Evolutionary conservation across 176 grass and related monocot species (phyloP).

Genomic region (Zea mays): Zm-B73-REFERENCE-NAM-5.0 NC_050101.1:34771501-34772000

Average conservation of each 20-base stretch:
- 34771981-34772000: too few species aligned
- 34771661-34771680: conserved; percentile 71
- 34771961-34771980: conserved; percentile 20
- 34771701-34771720: conserved; percentile 25
- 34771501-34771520: conserved; percentile 82
- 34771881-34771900: too few species aligned
- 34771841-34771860: too few species aligned
- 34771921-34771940: conserved; percentile 53
- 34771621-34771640: conserved; percentile 76
- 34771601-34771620: conserved; percentile 77
- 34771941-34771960: conserved; percentile 41
- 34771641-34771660: conserved; percentile 86
- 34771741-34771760: too few species aligned
- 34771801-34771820: conserved; percentile 37
- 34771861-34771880: too few species aligned
- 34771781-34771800: too few species aligned
- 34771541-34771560: conserved; percentile 79
- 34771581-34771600: conserved; percentile 81
- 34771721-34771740: too few species aligned
- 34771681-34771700: conserved; percentile 57
- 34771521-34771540: conserved; percentile 68
- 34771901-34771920: too few species aligned
- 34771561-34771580: conserved; percentile 60
- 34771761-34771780: too few species aligned
- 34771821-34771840: conserved; percentile 44